Percentiles rank a stretch among this genome's conserved stretches.
Evolutionary conservation across 345 rosid species (phyloP).

Genomic region (Pistacia atlantica): DNA sequence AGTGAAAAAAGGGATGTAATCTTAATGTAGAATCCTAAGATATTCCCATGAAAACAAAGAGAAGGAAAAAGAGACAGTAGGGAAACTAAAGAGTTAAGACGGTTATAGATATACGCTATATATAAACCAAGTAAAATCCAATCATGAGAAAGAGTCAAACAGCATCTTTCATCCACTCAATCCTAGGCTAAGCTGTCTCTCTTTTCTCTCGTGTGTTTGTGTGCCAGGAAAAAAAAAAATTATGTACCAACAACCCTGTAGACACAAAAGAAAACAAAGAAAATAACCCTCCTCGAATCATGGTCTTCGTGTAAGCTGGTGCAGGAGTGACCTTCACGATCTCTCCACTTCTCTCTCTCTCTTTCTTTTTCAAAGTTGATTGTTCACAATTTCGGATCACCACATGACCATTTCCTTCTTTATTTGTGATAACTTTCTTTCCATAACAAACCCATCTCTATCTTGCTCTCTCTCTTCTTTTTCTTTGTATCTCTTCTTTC

Average conservation of each 20-base stretch:
- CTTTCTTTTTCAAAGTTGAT: background rate
- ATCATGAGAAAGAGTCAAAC: constrained; percentile 16
- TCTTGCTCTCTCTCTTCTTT: constrained; percentile 23
- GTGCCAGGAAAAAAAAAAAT: background rate
- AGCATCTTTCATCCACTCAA: constrained; percentile 13
- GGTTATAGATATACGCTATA: too few relatives aligned
- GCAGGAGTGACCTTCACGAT: constrained; percentile 44
- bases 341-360: constrained; percentile 24
- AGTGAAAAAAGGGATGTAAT: background rate
- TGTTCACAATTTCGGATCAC: constrained; percentile 56
- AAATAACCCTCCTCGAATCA: constrained; percentile 25
- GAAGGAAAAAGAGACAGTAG: too few relatives aligned
- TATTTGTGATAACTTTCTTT: constrained; percentile 32
- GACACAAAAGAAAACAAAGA: background rate
- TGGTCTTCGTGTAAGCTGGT: constrained; percentile 36
- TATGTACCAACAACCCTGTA: background rate
- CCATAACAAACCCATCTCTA: constrained; percentile 23
- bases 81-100: too few relatives aligned
- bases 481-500: constrained; percentile 30
- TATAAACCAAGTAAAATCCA: background rate
- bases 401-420: constrained; percentile 67
- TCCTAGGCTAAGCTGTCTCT: constrained; percentile 15
- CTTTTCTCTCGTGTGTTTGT: background rate
- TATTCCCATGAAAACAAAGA: too few relatives aligned
- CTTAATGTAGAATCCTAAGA: too few relatives aligned